phyloP scores from a whole-genome alignment of 192 early-diverging fungal genomes.

The Podila minutissima region DNA sequence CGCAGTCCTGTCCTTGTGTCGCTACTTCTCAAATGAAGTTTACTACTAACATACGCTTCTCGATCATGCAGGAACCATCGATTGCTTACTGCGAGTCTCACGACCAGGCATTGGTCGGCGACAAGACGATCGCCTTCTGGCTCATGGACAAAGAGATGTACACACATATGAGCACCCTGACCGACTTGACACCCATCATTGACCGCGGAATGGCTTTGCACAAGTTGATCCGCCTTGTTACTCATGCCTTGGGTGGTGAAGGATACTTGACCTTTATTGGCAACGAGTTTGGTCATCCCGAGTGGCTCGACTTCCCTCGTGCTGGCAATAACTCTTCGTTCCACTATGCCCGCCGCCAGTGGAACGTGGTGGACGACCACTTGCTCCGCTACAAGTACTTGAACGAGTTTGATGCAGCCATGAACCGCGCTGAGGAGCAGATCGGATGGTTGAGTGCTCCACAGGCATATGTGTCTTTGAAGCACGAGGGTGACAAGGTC shows the following conservation, averaged over 20 bases:
- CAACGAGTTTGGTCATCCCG: slow-evolving; percentile 99
- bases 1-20: background rate
- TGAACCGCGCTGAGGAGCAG: slow-evolving; percentile 81
- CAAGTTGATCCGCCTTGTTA: slow-evolving; percentile 95
- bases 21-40: no score
- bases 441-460: slow-evolving; percentile 73
- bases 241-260: slow-evolving; percentile 92
- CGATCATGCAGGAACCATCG: slow-evolving; percentile 77
- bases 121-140: slow-evolving; percentile 99
- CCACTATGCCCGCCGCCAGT: slow-evolving; percentile 95
- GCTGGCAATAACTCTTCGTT: slow-evolving; percentile 90
- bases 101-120: slow-evolving; percentile 98
- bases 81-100: slow-evolving; percentile 97
- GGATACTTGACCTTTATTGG: slow-evolving; percentile 98
- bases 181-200: slow-evolving; percentile 85
- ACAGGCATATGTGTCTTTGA: slow-evolving; percentile 88
- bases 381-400: slow-evolving; percentile 93
- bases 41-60: background rate
- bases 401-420: slow-evolving; percentile 88
- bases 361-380: slow-evolving; percentile 91
- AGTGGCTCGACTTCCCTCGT: slow-evolving; percentile 99
- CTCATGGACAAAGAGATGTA: slow-evolving; percentile 99
- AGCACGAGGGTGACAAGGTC: slow-evolving; percentile 94
- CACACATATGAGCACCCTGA: slow-evolving; percentile 88
- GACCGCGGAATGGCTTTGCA: slow-evolving; percentile 95